Base-by-base conservation (phyloP, 1,284 basidiomycete genomes). In the Irpex sp. region DNA sequence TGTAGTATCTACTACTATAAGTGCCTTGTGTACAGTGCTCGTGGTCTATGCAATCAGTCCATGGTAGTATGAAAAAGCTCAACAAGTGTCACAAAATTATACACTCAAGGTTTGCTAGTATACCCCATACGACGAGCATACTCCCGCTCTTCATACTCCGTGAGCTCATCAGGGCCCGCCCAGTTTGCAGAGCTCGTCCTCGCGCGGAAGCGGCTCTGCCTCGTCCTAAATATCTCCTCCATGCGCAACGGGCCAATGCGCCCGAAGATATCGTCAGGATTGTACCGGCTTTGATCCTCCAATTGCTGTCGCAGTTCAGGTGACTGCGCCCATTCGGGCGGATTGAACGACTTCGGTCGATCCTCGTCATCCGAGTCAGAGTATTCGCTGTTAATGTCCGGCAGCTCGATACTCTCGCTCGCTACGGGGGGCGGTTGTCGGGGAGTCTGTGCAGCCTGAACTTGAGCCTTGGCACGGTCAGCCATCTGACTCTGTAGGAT, bases 151-250 rank as follows among this genome's bases (percentile, higher is more conserved):
- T 98, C 95, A 65, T 89, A 84, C 42, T 79, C 74, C 6, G 93
- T 95, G 65, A 98, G 77, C 39, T 86, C 82, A 76, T 98, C 95
- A 14, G 87, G 78, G 16, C 92, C 93, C 16, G 85, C 84, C 95
- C 95, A 98, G 73, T 96, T 96, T 48, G 95, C 96, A 18, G 93
- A 95, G 69, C 91, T 94, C 6, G 93, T 93, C 58, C 95, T 82
- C 12, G 91, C 88, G 62, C 94, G 82, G 79, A 97, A 96, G 56
- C 90, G 82, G 62, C 86, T 90, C 58, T 87, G 87, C 65, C 85
- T 74, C 33, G 82, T 84, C 67, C 84, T 83, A 77, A 93, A 93
- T 62, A 93, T 80, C 68, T 92, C 91, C 67, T 93, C 90, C 93
- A 97, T 96, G 66, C 80, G 82, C 63, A 97, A 77, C 2, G 91